Evolutionary conservation across 257 asterid genomes (phyloP).

Genomic region (Lantana camara): DNA sequence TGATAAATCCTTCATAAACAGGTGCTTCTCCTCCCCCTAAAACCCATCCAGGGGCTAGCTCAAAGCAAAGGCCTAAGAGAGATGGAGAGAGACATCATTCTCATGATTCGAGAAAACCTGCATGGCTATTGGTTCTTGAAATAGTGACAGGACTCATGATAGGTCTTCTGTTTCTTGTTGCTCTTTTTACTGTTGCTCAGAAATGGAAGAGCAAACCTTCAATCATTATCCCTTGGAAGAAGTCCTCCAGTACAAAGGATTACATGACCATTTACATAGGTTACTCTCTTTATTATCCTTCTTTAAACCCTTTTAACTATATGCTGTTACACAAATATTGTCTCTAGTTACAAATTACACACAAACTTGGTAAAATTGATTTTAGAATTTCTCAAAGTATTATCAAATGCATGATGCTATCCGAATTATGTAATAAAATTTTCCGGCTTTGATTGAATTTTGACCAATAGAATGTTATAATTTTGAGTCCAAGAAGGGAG

Average conservation of each 20-base stretch:
- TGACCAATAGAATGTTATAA: no score
- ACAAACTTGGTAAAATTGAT: no score
- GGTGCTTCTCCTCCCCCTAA: slow-evolving; percentile 48
- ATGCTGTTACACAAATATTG: no score
- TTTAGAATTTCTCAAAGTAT: no score
- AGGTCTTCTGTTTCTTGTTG: slow-evolving; percentile 60
- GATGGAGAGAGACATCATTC: slow-evolving; percentile 48
- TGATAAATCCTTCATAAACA: slow-evolving; percentile 22
- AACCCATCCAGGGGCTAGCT: slow-evolving; percentile 40
- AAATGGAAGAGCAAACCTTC: slow-evolving; percentile 73
- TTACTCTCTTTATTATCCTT: slow-evolving; percentile 33
- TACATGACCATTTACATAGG: slow-evolving; percentile 66
- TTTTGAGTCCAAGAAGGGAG: no score
- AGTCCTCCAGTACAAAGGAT: slow-evolving; percentile 72
- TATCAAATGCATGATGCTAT: no score
- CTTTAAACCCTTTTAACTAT: not conserved
- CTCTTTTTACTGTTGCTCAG: slow-evolving; percentile 55
- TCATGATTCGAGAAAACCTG: slow-evolving; percentile 62
- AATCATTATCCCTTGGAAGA: slow-evolving; percentile 87
- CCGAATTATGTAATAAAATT: no score
- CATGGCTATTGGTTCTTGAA: slow-evolving; percentile 82
- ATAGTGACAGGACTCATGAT: slow-evolving; percentile 75
- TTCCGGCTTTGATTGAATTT: no score
- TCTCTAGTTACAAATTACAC: no score
- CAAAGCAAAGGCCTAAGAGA: slow-evolving; percentile 48